phyloP scores from a whole-genome alignment of 228 moss, liverwort and hornwort genomes.

The Sphagnum fallax region DNA sequence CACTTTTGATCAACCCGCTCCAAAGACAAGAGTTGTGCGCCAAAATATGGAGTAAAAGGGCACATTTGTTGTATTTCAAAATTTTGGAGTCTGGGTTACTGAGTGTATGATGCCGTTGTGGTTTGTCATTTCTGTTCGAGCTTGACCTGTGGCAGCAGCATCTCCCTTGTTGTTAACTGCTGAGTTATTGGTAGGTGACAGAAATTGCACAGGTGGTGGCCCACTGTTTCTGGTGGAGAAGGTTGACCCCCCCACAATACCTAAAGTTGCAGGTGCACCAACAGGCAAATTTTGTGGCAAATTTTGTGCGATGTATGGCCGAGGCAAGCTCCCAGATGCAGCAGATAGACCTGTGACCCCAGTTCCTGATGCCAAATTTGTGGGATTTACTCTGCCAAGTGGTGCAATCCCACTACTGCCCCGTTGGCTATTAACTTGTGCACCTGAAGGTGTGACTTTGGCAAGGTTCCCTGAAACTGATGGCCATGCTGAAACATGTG shows the following conservation, averaged over 20 bases:
- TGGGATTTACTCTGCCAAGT: background rate
- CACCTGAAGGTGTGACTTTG: constrained; percentile 12
- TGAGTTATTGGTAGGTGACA: background rate
- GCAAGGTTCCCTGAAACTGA: constrained; percentile 2
- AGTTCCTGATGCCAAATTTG: background rate
- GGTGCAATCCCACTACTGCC: background rate
- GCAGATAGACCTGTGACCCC: constrained; percentile 10
- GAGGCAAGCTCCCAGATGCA: constrained; percentile 20
- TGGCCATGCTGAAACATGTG: constrained; percentile 9
- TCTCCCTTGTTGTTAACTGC: constrained; percentile 15
- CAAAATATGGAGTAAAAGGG: no score
- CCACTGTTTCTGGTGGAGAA: constrained; percentile 15
- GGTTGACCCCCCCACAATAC: background rate
- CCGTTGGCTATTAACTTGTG: constrained; percentile 14
- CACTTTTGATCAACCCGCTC: no score
- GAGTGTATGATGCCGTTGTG: no score
- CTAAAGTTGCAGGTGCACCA: background rate
- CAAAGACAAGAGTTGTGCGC: no score
- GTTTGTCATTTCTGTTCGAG: no score
- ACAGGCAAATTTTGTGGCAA: constrained; percentile 15
- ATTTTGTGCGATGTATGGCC: constrained; percentile 10
- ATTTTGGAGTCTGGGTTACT: no score
- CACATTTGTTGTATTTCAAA: no score
- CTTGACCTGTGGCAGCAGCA: background rate
- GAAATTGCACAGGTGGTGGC: constrained; percentile 7